Evolutionary conservation across 352 stramenopile genomes (phyloP).

Genomic region (Thraustochytrium striatum): DNA sequence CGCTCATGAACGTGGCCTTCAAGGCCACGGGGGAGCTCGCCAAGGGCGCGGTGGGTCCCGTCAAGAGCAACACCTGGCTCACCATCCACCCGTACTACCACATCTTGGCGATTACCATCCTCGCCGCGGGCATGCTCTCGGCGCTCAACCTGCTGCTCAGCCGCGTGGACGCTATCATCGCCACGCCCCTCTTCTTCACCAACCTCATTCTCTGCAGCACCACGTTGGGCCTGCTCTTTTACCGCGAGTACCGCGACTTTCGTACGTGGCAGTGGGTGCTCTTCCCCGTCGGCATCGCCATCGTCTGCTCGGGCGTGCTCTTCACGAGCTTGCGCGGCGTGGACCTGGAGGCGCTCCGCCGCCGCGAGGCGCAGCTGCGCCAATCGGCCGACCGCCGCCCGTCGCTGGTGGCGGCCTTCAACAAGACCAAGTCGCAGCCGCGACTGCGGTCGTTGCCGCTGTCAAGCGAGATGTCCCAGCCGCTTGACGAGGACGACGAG

Average conservation of each 20-base stretch:
- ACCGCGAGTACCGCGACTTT: conserved; percentile 32
- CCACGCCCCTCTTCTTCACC: conserved; percentile 33
- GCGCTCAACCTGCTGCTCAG: background rate
- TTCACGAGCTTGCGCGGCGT: conserved; percentile 32
- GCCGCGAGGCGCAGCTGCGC: background rate
- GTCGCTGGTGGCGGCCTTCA: too few species aligned
- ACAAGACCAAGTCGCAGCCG: too few species aligned
- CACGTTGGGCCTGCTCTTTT: conserved; percentile 19
- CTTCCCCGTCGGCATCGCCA: conserved; percentile 1
- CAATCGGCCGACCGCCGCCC: background rate
- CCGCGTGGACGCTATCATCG: conserved; percentile 1
- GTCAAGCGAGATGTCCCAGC: too few species aligned
- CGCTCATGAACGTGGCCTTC: conserved; percentile 28
- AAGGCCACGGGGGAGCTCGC: conserved; percentile 33
- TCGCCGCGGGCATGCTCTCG: conserved; percentile 7
- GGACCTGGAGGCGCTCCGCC: background rate
- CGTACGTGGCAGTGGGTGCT: conserved; percentile 15
- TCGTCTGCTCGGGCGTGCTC: conserved; percentile 31
- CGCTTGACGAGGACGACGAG: too few species aligned
- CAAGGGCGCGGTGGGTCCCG: background rate
- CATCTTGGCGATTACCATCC: conserved; percentile 1
- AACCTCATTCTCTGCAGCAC: conserved; percentile 34
- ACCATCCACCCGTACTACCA: conserved; percentile 20
- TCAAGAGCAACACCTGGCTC: background rate
- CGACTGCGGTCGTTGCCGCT: too few species aligned